Evolutionary conservation across 2,329 filamentous ascomycete species (phyloP).

Genomic region (Massarina eburnea): DNA sequence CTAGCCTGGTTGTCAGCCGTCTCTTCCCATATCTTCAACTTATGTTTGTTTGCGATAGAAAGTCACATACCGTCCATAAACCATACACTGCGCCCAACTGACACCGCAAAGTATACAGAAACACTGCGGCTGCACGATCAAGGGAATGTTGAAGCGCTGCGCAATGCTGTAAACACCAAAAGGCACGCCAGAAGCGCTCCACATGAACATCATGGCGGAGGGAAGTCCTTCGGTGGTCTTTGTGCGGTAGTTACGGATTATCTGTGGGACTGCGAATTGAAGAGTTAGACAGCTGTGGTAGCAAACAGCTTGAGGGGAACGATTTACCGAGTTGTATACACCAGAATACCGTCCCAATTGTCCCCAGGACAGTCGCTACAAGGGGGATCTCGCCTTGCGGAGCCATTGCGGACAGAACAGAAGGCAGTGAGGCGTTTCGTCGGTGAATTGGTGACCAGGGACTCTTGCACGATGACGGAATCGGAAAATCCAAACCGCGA

Average conservation of each 20-base stretch:
- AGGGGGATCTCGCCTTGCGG: slow-evolving; percentile 43
- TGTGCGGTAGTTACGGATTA: slow-evolving; percentile 66
- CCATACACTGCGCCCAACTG: slow-evolving; percentile 52
- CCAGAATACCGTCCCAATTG: slow-evolving; percentile 56
- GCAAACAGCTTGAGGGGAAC: neutral
- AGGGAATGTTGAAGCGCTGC: slow-evolving; percentile 47
- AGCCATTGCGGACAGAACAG: slow-evolving; percentile 18
- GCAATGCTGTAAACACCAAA: slow-evolving; percentile 62
- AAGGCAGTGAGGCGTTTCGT: too few relatives aligned
- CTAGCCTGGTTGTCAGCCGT: slow-evolving; percentile 7
- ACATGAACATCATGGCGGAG: slow-evolving; percentile 70
- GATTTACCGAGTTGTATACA: slow-evolving; percentile 18
- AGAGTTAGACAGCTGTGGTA: neutral
- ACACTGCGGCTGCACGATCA: slow-evolving; percentile 52
- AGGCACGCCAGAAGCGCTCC: slow-evolving; percentile 66
- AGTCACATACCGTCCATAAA: slow-evolving; percentile 47
- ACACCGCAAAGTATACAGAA: slow-evolving; percentile 50
- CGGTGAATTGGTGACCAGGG: too few relatives aligned
- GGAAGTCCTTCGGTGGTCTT: slow-evolving; percentile 67
- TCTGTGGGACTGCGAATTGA: slow-evolving; percentile 48
- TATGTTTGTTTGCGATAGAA: neutral
- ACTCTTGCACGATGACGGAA: too few relatives aligned
- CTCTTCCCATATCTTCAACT: neutral
- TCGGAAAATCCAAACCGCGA: too few relatives aligned
- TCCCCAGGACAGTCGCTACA: slow-evolving; percentile 61